phyloP scores from a whole-genome alignment of 2,329 filamentous ascomycete genomes.

The Coniella vitis region DNA sequence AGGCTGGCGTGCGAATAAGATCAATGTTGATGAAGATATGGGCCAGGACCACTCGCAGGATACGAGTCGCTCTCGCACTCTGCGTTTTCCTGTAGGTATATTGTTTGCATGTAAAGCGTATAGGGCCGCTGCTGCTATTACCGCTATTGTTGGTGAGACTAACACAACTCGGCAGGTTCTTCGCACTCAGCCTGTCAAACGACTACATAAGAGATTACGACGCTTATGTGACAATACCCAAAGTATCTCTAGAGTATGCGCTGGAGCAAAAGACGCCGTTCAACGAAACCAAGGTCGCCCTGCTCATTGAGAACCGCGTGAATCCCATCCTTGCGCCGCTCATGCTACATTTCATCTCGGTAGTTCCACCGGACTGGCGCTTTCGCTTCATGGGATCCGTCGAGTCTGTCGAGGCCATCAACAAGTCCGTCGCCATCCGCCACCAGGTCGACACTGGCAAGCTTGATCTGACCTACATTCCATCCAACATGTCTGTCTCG shows the following conservation, averaged over 20 bases:
- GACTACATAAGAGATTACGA: constrained; percentile 12
- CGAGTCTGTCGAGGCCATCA: constrained; percentile 20
- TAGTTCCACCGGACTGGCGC: constrained; percentile 48
- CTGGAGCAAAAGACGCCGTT: constrained; percentile 27
- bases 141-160: background rate
- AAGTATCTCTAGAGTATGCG: constrained; percentile 14
- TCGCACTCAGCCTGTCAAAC: constrained; percentile 8
- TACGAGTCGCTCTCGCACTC: constrained; percentile 7
- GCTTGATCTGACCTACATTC: constrained; percentile 42
- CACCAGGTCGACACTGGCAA: constrained; percentile 45
- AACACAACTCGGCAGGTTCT: constrained; percentile 1
- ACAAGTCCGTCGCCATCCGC: constrained; percentile 35
- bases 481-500: constrained; percentile 39
- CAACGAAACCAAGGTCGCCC: constrained; percentile 44
- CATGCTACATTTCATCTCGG: constrained; percentile 44
- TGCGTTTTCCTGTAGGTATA: constrained; percentile 11
- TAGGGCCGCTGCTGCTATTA: background rate
- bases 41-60: constrained; percentile 13
- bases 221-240: constrained; percentile 13
- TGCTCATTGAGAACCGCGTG: constrained; percentile 44
- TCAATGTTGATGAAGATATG: constrained; percentile 9
- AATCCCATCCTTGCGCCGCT: constrained; percentile 42
- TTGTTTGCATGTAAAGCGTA: background rate
- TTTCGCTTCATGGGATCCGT: constrained; percentile 47
- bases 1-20: constrained; percentile 13